Base-by-base conservation (phyloP, 2,329 filamentous ascomycete genomes). In the Chrysoporthe deuterocubensis region DNA sequence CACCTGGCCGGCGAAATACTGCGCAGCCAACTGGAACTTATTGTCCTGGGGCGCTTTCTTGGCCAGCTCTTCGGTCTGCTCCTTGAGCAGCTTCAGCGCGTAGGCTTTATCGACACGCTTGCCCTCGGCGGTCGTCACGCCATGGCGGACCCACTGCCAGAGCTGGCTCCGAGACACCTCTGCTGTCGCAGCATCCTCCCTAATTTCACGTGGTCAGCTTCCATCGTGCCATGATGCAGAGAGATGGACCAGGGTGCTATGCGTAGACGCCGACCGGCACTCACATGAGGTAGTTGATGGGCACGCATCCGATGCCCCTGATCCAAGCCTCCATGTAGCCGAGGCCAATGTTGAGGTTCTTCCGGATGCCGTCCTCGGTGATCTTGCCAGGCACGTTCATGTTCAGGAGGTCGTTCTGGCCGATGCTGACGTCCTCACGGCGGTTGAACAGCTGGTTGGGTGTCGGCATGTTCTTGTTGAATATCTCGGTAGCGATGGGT, bases 251-350 rank as follows among this genome's bases (percentile, higher is more conserved):
- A 26, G 26, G 26, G 26, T 26, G 26, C 26, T 26, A 26, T 26
- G 26, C 26, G 26, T 26, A 26, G 26, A 26, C 26, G n/a, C 37
- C n/a, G 32, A n/a, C 21, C 32, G 50, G 46, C 62, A 79, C 80
- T 77, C 81, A 88, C 95, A 98, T 98, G 66, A 98, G 86, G 79
- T 91, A 97, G 85, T 98, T 97, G 82, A 98, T 97, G 61, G 96
- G 96, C 64, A 98, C 94, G 75, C 96, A 99, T 67, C 96, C 96
- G 32, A 98, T 87, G 44, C 95, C 96, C 71, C 94, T 91, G 69
- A 98, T 85, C 96, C 96, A 99, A 70, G 93, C 96, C 82, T 99
- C 96, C 95, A 98, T 99, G 83, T 99, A 99, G 63, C 92, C 92
- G 6, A 99, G 88, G 50, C 95, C 96, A 73, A 99, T 98, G 82